A percentile compares a stretch with the other conserved stretches of the same genome.
phyloP scores from a whole-genome alignment of 139 green algal genomes.

The Asterochloris erici region DNA sequence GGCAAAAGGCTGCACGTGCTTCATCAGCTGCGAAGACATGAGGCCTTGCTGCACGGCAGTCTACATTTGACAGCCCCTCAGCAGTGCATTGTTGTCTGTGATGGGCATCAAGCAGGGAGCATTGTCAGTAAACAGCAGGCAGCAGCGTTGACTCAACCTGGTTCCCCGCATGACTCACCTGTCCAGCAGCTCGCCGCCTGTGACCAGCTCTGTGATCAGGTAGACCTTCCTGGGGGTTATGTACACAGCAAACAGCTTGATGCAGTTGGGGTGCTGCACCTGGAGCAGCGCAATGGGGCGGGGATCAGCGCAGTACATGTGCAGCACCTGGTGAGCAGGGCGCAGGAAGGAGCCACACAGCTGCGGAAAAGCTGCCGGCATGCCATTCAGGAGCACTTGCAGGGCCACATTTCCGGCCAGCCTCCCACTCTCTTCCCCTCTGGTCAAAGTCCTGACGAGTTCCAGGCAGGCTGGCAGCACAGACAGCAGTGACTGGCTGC shows the following conservation, averaged over 20 bases:
- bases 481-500: too few relatives aligned
- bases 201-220: conserved; percentile 77
- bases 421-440: too few relatives aligned
- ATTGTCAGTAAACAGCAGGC: too few relatives aligned
- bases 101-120: neutral
- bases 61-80: neutral
- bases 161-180: conserved; percentile 28
- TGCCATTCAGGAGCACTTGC: too few relatives aligned
- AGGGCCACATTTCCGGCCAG: too few relatives aligned
- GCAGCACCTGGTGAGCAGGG: neutral
- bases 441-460: too few relatives aligned
- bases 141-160: too few relatives aligned
- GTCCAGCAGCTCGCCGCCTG: conserved; percentile 75
- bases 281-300: conserved; percentile 16
- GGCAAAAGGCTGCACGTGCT: too few relatives aligned
- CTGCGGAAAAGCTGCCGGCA: too few relatives aligned
- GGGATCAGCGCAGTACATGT: neutral
- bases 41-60: too few relatives aligned
- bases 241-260: conserved; percentile 73
- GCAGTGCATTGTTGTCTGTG: neutral
- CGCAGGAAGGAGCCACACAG: neutral
- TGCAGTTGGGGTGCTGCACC: conserved; percentile 75
- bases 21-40: too few relatives aligned
- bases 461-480: too few relatives aligned
- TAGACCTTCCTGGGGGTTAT: conserved; percentile 71